Percentiles rank a stretch among this genome's conserved stretches.
Evolutionary conservation across 2,329 filamentous ascomycete species (phyloP).

Genomic region (Penicillium sp.): DNA sequence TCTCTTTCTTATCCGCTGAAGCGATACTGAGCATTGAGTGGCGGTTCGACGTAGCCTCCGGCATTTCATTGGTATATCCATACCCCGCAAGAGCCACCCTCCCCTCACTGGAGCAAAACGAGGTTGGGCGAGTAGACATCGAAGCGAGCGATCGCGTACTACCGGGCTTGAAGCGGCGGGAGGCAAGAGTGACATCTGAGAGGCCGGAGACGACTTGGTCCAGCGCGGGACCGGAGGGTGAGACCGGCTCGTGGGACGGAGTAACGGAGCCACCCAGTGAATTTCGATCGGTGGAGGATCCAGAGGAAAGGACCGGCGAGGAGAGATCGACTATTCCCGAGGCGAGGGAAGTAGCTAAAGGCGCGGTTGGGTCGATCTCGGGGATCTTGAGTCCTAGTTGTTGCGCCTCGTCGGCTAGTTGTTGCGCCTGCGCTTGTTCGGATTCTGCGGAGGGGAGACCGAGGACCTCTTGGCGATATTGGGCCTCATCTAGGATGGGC

Average conservation of each 20-base stretch:
- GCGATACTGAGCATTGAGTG: conserved; percentile 31
- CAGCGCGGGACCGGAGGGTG: conserved; percentile 20
- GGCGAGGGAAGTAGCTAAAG: conserved; percentile 39
- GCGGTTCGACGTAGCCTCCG: conserved; percentile 17
- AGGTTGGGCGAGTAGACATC: conserved; percentile 42
- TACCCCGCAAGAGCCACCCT: conserved; percentile 18
- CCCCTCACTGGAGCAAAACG: conserved; percentile 39
- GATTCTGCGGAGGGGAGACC: conserved; percentile 33
- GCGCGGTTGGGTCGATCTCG: conserved; percentile 33
- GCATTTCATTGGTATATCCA: conserved; percentile 17
- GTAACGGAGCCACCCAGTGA: conserved; percentile 29
- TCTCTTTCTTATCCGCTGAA: conserved; percentile 32
- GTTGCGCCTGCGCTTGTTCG: conserved; percentile 41
- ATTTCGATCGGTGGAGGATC: conserved; percentile 35
- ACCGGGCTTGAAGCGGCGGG: conserved; percentile 29
- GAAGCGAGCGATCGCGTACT: conserved; percentile 42
- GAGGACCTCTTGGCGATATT: conserved; percentile 42
- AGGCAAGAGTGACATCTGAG: conserved; percentile 35
- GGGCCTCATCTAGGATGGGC: conserved; percentile 35
- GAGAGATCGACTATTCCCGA: conserved; percentile 39
- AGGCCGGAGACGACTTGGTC: conserved; percentile 34
- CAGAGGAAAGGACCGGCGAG: conserved; percentile 34
- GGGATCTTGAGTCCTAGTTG: conserved; percentile 39
- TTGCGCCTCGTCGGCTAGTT: conserved; percentile 39
- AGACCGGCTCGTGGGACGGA: conserved; percentile 22